Base-by-base conservation (phyloP, 768 basidiomycete species). In the Macrolepiota fuliginosa region DNA sequence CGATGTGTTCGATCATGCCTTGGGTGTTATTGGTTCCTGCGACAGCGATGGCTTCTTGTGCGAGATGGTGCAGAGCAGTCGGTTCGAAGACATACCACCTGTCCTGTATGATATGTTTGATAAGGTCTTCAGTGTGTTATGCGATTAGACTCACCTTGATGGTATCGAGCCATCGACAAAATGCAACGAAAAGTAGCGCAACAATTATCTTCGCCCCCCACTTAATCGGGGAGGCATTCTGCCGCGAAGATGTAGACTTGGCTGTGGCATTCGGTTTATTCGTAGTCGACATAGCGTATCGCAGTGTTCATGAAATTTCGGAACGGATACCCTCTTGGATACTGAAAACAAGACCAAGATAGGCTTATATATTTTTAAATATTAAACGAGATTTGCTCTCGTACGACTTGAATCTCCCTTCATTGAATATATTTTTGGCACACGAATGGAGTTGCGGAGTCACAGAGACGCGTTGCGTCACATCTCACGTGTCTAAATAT, bases 81-180 rank as follows among this genome's bases (percentile, higher is more conserved):
- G 90, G 91, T 68, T 93, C 86, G 62, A 98, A 84, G 61, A 94
- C 85, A 73, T 96, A 98, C 86, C 90, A 98, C 60, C 86, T 85
- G 51, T 89, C 81, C 94, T 96, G 63, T n/a, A 52, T 15, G 56
- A 36, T 13, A 27, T 55, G 27, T 32, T 32, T 32, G 52, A 51
- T 55, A 10, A 22, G 22, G 6, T 17, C 15, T 29, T 56, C 36
- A 32, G 36, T 37, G 24, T 40, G 25, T 19, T 7, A 13, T 58
- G 25, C 11, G 29, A 47, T 39, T 46, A n/a, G 54, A 17, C 78
- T 32, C 58, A 88, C 89, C 78, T 88, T 89, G 68, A 90, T 84
- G 12, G 74, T 74, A 68, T 91, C 89, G 40, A 90, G 71, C 76
- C 77, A 84, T 19, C 77, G 65, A 53, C 78, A 85, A 2, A 76